Evolutionary conservation across 169 alveolate species (phyloP), one percentile per base, ranked within the genome.

Genomic region (Eimeria sp.): DNA sequence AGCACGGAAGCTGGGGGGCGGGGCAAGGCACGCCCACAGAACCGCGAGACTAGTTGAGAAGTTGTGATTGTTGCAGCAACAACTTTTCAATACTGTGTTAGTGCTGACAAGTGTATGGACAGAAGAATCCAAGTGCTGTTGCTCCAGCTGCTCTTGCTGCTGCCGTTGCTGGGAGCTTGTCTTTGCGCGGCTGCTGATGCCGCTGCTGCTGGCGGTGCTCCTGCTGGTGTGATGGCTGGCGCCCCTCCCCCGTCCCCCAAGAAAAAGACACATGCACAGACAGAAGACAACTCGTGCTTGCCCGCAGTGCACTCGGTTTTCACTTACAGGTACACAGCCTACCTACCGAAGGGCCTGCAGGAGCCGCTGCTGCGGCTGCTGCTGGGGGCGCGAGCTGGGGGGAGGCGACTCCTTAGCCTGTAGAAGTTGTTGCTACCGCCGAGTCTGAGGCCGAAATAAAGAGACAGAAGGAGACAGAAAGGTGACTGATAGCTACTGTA

Each of bases 321-420:
- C 58, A 73, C 34, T 54, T 73, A 57, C 43, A 40, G 58, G 84
- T 73, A 73, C 84, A 73, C 57, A 9, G 54, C 54, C 54, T 73
- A 73, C 84, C 57, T 73, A n/a, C 75, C 75, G 75, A 65, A 73
- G 84, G 58, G 84, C 84, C 84, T 73, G 84, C 84, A 34, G 84
- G 45, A 73, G 84, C 58, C n/a, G 84, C 84, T 73, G 84, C 58
- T 13, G 84, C 84, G 34, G 89, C 89, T 51, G 89, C 89, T 80
- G 89, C 89, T 80, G 89, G 89, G 67, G 89, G 89, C 70, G 89
- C 22, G 65, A 20, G 89, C 89, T 18, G 89, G 89, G 89, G 89
- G 89, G 70, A 80, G 89, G 65, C 61, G 63, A 80, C 70, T 14
- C 61, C 58, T n/a, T 13, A 57, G 84, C 30, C 70, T 13, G 63